Evolutionary conservation across 1,284 basidiomycete genomes (phyloP).

Genomic region (Cutaneotrichosporon sp.): DNA sequence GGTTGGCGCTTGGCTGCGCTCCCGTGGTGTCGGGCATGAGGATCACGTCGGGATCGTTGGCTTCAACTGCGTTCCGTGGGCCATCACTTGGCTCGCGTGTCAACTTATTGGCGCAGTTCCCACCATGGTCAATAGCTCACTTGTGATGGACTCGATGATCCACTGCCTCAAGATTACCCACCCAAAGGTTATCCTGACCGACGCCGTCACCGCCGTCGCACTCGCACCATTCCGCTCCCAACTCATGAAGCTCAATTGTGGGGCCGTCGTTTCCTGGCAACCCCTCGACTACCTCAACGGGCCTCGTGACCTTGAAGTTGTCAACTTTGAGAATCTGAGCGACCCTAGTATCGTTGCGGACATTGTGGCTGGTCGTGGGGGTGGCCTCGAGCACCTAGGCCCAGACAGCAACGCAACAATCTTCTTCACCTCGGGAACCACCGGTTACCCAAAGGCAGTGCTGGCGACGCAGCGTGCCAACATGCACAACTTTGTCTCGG

Average conservation of each 20-base stretch:
- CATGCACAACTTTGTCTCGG: constrained; percentile 18
- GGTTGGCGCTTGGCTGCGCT: constrained; percentile 40
- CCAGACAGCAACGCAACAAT: constrained; percentile 47
- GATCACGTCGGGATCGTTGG: constrained; percentile 43
- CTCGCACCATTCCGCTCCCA: constrained; percentile 5
- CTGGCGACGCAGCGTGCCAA: constrained; percentile 37
- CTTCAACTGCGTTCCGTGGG: constrained; percentile 35
- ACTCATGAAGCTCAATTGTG: constrained; percentile 5
- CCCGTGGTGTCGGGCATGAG: constrained; percentile 33
- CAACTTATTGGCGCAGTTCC: constrained; percentile 46
- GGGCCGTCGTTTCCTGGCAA: constrained; percentile 18
- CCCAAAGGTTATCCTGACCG: constrained; percentile 38
- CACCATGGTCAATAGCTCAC: constrained; percentile 42
- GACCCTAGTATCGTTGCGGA: neutral
- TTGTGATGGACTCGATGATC: constrained; percentile 24
- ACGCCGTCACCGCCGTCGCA: constrained; percentile 27
- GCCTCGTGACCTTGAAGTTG: constrained; percentile 14
- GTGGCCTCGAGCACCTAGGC: constrained; percentile 24
- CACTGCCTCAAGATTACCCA: constrained; percentile 31
- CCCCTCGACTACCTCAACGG: constrained; percentile 15
- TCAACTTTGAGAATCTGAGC: constrained; percentile 35
- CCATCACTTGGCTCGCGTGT: constrained; percentile 37
- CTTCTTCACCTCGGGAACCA: constrained; percentile 41
- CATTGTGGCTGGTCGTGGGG: constrained; percentile 14
- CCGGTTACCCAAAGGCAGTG: constrained; percentile 40